Base-by-base conservation (phyloP, 805 yeast species). In the Jamesozyma spencerorum region DNA sequence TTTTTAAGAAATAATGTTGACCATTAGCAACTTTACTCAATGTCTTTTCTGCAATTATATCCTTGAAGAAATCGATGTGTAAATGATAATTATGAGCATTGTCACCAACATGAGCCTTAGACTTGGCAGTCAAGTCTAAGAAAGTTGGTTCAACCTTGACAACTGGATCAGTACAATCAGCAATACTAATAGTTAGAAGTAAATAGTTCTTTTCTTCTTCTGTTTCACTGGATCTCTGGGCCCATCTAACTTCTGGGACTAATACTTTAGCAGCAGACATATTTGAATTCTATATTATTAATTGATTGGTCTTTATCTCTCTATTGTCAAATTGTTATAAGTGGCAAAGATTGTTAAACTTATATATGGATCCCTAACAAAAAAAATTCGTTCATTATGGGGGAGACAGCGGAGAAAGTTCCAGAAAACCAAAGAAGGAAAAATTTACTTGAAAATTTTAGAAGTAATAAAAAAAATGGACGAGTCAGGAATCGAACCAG, bases 201-300 rank as follows among this genome's bases (percentile, higher is more conserved):
- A 92, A 52, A 29, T 86, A 57, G 63, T 90, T 90, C 64, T 85
- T 88, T 24, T 74, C 69, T 10, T 75, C 73, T 30, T 80, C 94
- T 3, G 71, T 63, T n/a, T 71, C 81, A 57, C 71, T 78, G 41
- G 96, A 86, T 65, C 98, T 85, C 70, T 90, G 98, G 11, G 98
- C 97, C 98, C 98, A 90, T 59, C 79, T 70, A 31, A 85, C 90
- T 69, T 64, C 66, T 36, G 80, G 76, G 40, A 54, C 54, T 38
- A 55, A 44, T 18, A 38, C 40, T 37, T 40, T 45, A n/a, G 38
- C 34, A 22, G 35, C 27, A 17, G 42, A 39, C 42, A 39, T 39
- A 1, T 7, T 12, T 20, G 13, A 18, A 18, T 32, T 34, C 29
- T 22, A n/a, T 20, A 17, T 35, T 22, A 22, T 12, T 32, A 5